Conservation (phyloP, 1,284 basidiomycete genomes). For the Anthracocystis panici-leucophaei region DNA sequence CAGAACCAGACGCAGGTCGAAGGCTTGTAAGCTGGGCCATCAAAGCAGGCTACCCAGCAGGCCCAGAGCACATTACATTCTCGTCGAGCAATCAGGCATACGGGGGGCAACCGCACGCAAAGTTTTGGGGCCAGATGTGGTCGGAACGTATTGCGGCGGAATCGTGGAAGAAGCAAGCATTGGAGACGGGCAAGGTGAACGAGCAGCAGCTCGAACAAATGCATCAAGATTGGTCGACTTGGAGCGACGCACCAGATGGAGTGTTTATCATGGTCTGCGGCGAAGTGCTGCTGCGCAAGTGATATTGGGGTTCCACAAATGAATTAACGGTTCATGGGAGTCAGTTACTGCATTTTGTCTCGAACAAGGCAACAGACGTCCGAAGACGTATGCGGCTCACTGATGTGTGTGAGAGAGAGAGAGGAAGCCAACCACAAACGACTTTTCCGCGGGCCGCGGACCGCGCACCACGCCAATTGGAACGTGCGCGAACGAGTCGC, state of each 20-base stretch:
- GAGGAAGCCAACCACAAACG: background rate
- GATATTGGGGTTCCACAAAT: background rate
- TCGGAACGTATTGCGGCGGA: slow-evolving; percentile 21
- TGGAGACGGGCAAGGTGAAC: slow-evolving; percentile 17
- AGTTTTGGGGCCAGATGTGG: slow-evolving; percentile 48
- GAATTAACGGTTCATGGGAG: background rate
- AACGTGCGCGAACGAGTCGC: background rate
- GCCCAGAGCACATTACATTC: slow-evolving; percentile 22
- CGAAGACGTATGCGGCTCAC: no score
- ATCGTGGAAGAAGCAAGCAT: slow-evolving; percentile 32
- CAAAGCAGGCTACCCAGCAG: slow-evolving; percentile 25
- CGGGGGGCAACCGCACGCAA: slow-evolving; percentile 24
- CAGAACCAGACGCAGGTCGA: slow-evolving; percentile 39
- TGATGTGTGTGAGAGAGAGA: background rate
- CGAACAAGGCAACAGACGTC: background rate
- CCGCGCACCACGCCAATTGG: background rate
- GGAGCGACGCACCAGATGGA: slow-evolving; percentile 24
- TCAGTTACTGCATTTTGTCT: background rate
- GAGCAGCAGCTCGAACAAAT: slow-evolving; percentile 23
- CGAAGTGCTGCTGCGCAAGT: slow-evolving; percentile 36
- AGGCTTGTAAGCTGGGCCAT: slow-evolving; percentile 37
- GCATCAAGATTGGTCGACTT: slow-evolving; percentile 20
- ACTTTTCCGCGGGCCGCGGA: background rate
- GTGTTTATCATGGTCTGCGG: slow-evolving; percentile 38
- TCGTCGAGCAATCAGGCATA: slow-evolving; percentile 37